A percentile compares a stretch with the other conserved stretches of the same genome.
phyloP scores from a whole-genome alignment of 106 monocot genomes.

The Posidonia australis region DNA sequence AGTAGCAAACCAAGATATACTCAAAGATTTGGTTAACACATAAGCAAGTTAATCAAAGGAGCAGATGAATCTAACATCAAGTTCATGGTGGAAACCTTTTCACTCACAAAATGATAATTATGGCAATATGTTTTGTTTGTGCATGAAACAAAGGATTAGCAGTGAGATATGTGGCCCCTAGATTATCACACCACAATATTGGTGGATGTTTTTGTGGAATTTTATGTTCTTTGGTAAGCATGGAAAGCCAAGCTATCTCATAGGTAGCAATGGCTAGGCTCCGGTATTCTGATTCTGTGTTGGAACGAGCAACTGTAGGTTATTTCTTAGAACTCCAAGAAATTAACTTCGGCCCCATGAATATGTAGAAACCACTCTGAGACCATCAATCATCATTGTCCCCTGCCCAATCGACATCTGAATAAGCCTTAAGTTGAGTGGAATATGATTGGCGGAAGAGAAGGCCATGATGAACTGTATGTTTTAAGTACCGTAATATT shows the following conservation, averaged over 20 bases:
- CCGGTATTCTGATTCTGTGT: constrained; percentile 7
- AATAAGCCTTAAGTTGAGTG: not conserved
- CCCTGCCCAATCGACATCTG: not conserved
- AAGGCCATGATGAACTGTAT: not conserved
- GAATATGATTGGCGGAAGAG: not conserved
- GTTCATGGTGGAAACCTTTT: not conserved
- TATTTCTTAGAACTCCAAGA: constrained; percentile 23
- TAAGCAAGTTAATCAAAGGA: no score
- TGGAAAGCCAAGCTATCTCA: constrained; percentile 2
- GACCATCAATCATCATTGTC: not conserved
- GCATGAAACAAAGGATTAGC: constrained; percentile 7
- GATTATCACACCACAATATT: no score
- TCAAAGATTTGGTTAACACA: no score
- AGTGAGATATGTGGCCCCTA: constrained; percentile 4
- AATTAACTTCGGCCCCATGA: constrained; percentile 1
- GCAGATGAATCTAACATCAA: no score
- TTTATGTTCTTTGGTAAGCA: not conserved
- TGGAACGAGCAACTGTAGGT: constrained; percentile 6
- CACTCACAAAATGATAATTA: not conserved
- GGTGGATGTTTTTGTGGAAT: no score
- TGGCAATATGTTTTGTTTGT: not conserved
- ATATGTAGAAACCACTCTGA: not conserved
- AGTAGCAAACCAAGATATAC: no score
- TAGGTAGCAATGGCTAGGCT: not conserved
- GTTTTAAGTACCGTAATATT: not conserved